Percentiles rank a stretch among this genome's conserved stretches.
Evolutionary conservation across 208 protist species (phyloP).

Genomic region (Leishmania tropica): DNA sequence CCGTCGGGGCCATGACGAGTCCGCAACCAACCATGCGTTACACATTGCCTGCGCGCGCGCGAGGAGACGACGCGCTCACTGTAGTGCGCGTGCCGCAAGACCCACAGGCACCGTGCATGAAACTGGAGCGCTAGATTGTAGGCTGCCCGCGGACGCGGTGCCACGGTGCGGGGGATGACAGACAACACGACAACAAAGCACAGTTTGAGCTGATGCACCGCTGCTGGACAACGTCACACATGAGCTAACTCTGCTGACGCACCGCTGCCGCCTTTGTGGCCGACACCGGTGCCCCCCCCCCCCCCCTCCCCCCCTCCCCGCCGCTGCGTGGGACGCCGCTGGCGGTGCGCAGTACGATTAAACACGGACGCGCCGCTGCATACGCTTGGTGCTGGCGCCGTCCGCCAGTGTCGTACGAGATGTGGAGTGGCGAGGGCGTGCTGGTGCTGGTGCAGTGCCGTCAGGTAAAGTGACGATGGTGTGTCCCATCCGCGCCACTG

Average conservation of each 20-base stretch:
- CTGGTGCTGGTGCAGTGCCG: slow-evolving; percentile 12
- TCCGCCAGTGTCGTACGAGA: slow-evolving; percentile 33
- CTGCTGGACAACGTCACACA: too few species aligned
- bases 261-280: background rate
- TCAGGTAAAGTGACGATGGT: slow-evolving; percentile 27
- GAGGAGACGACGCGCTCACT: slow-evolving; percentile 10
- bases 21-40: slow-evolving; percentile 31
- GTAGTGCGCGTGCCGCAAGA: slow-evolving; percentile 28
- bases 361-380: slow-evolving; percentile 27
- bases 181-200: slow-evolving; percentile 3
- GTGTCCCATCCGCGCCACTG: slow-evolving; percentile 23
- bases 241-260: too few species aligned
- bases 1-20: slow-evolving; percentile 34
- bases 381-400: slow-evolving; percentile 23
- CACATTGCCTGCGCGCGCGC: slow-evolving; percentile 5
- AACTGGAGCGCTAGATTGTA: slow-evolving; percentile 21
- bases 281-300: background rate
- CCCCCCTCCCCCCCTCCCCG: too few species aligned
- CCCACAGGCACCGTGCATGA: slow-evolving; percentile 27
- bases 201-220: background rate
- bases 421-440: background rate
- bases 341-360: slow-evolving; percentile 18
- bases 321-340: background rate
- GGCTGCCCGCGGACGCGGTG: background rate
- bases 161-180: slow-evolving; percentile 14